Evolutionary conservation across 768 basidiomycete species (phyloP), one percentile per base, ranked within the genome.

Genomic region (Sporobolomyces roseus): DNA sequence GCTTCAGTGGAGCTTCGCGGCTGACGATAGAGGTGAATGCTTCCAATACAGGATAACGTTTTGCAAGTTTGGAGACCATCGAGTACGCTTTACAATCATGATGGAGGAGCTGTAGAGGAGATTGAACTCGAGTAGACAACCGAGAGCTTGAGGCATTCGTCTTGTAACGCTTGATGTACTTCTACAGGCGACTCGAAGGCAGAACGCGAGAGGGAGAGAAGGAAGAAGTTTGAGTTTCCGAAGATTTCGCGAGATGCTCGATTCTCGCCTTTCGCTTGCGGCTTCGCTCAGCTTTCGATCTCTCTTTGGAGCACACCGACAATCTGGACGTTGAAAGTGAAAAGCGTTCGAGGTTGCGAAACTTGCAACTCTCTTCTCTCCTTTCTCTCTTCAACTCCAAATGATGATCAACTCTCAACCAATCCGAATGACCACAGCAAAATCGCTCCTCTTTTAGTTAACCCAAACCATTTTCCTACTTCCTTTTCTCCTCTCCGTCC

Each of bases 61-160:
- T 84, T 91, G 49, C 93, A 94, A 90, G 86, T 94, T 8, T 99
- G 96, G 96, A 90, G 93, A 77, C 93, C 94, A 21, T 91, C 89
- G 23, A 43, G 50, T 51, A 69, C 68, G 27, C 58, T 69, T 25
- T 63, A 63, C n/a, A 64, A 53, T 33, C 58, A 58, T 32, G 68
- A 69, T 17, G 58, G 58, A 25, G 48, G 27, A 0, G 58, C 52
- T 13, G 68, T 69, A 23, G 68, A 65, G 19, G 68, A 69, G 58
- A 32, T 65, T 17, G 68, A 70, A 56, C 50, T 65, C 55, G 71
- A 68, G 61, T 61, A 60, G 29, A 33, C 32, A 14, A 8, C 30
- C 51, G 51, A 48, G 46, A n/a, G n/a, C 38, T 9, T 41, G 38
- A 9, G 10, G 38, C 38, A n/a, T n/a, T n/a, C n/a, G 38, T 41